These are phyloP conservation scores for Lentinus brumalis DNA, from an alignment of 768 basidiomycete genomes.

Conservation along the genomic window DNA sequence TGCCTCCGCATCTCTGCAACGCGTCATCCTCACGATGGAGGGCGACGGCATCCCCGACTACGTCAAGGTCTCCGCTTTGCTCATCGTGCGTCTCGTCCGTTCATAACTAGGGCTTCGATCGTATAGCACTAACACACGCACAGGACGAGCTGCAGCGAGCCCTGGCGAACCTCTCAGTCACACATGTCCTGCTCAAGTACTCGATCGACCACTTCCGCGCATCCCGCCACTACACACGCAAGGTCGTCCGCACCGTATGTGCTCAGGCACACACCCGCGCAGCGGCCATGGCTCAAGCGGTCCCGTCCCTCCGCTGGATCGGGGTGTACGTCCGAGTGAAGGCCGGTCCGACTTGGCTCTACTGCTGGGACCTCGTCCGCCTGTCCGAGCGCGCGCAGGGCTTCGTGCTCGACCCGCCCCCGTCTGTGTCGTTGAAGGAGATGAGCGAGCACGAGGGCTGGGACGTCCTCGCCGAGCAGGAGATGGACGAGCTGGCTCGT, in stretches of 20 bases:
- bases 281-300: not conserved
- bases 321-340: not conserved
- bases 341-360: not conserved
- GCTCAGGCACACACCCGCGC: not conserved
- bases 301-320: not conserved
- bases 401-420: not conserved
- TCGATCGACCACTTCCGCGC: not conserved
- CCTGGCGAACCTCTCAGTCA: not conserved
- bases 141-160: not conserved
- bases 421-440: not conserved
- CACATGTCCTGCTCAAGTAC: not conserved
- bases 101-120: not conserved
- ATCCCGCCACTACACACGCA: not conserved
- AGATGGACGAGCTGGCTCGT: not conserved
- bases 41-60: not conserved
- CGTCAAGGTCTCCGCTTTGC: not conserved
- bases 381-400: not conserved
- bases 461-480: not conserved
- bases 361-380: not conserved
- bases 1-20: not conserved
- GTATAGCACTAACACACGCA: not conserved
- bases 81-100: not conserved
- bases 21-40: not conserved
- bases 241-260: not conserved
- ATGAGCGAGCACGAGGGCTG: not conserved